A percentile compares a stretch with the other conserved stretches of the same genome.
phyloP scores from a whole-genome alignment of 2,329 filamentous ascomycete genomes.

The Cordyceps cicadae region DNA sequence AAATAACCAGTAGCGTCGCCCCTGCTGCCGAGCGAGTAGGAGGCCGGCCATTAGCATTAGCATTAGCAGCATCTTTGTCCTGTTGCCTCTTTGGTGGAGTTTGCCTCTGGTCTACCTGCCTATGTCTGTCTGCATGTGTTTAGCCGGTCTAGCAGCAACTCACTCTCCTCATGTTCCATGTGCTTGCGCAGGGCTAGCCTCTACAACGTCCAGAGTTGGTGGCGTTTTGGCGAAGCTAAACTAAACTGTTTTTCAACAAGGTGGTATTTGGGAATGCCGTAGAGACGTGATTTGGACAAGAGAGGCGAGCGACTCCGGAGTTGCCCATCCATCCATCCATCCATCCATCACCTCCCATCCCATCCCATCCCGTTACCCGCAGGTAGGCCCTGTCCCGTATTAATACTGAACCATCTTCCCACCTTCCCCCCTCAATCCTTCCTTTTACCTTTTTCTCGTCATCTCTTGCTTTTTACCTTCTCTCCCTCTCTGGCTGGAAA shows the following conservation, averaged over 20 bases:
- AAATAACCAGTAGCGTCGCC: background rate
- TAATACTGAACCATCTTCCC: constrained; percentile 14
- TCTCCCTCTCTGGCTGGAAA: background rate
- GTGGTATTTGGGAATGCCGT: background rate
- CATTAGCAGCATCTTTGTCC: background rate
- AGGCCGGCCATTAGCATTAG: background rate
- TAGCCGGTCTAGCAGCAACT: background rate
- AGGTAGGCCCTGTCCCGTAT: background rate
- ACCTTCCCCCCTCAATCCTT: constrained; percentile 8
- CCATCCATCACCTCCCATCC: too few relatives aligned
- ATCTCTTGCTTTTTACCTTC: constrained; percentile 5
- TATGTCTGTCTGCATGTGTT: background rate
- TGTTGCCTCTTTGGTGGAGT: background rate
- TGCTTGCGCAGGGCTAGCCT: background rate
- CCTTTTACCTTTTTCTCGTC: background rate
- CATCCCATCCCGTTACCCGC: background rate
- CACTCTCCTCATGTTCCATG: background rate
- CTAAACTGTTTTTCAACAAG: background rate
- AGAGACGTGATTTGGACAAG: background rate
- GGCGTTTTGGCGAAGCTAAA: background rate
- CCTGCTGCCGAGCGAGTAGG: constrained; percentile 1
- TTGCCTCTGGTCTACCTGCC: background rate
- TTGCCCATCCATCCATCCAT: background rate
- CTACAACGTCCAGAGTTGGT: background rate
- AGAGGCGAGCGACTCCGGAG: constrained; percentile 9